These are phyloP conservation scores for Bacterosira constricta DNA, from an alignment of 108 stramenopile genomes.

Conservation along the genomic window DNA sequence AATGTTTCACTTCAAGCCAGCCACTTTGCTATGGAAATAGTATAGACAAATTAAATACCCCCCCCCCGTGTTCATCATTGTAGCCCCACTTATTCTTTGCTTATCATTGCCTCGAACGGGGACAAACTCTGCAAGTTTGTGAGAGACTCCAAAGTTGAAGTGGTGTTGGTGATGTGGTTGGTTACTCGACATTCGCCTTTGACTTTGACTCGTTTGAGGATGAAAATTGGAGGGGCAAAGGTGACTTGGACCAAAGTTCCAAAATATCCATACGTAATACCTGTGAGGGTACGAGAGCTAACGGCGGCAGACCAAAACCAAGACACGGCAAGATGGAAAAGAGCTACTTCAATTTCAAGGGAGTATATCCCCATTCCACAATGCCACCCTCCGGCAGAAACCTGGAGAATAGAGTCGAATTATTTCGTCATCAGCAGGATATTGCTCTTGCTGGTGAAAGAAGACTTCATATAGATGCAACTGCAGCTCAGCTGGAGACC, in stretches of 20 bases:
- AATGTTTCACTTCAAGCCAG: conserved; percentile 87
- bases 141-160: conserved; percentile 70
- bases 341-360: conserved; percentile 77
- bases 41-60: conserved; percentile 2
- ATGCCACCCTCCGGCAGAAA: conserved; percentile 59
- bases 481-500: conserved; percentile 75
- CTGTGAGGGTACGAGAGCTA: too few species aligned
- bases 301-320: conserved; percentile 53
- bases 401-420: conserved; percentile 60
- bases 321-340: conserved; percentile 86
- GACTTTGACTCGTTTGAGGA: conserved; percentile 88
- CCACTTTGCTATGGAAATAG: conserved; percentile 75
- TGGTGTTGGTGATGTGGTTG: conserved; percentile 93
- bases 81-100: conserved; percentile 89
- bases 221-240: conserved; percentile 73
- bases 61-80: conserved; percentile 55
- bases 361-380: conserved; percentile 73
- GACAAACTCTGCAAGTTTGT: conserved; percentile 86
- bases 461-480: conserved; percentile 76
- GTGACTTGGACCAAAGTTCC: conserved; percentile 1
- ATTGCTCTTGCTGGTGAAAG: conserved; percentile 64
- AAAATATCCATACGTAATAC: background rate
- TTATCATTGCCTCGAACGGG: conserved; percentile 83
- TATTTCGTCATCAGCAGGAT: conserved; percentile 56
- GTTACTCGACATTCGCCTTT: conserved; percentile 90